phyloP scores from a whole-genome alignment of 192 early-diverging fungal genomes.

The Powellomyces hirtus region DNA sequence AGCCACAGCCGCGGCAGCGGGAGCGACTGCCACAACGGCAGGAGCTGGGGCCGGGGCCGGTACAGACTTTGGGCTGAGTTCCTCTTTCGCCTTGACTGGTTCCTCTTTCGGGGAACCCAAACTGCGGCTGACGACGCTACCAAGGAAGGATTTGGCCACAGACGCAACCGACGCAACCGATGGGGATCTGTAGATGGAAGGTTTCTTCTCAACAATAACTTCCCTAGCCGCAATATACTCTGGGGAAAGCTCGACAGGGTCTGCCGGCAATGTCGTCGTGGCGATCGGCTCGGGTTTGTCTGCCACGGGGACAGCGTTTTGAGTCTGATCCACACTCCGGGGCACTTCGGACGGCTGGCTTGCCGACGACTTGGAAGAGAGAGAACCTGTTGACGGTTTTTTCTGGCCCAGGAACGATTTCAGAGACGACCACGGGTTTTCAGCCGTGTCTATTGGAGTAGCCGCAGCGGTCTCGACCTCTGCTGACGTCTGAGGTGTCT shows the following conservation, averaged over 20 bases:
- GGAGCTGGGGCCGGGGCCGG: not conserved
- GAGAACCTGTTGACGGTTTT: not conserved
- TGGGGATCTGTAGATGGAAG: not conserved
- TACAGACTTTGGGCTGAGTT: not conserved
- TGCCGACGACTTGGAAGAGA: not conserved
- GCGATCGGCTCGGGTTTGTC: not conserved
- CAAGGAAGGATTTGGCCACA: conserved; percentile 12
- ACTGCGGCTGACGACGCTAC: not conserved
- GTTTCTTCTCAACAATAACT: not conserved
- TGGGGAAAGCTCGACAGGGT: not conserved
- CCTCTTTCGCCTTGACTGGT: not conserved
- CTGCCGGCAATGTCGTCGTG: not conserved
- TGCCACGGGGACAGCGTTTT: not conserved
- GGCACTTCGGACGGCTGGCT: not conserved
- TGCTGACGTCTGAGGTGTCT: not conserved
- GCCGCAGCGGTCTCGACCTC: not conserved
- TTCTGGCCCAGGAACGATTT: not conserved
- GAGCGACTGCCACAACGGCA: not conserved
- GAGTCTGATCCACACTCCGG: too few relatives aligned
- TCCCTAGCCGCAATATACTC: not conserved
- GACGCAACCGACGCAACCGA: conserved; percentile 1
- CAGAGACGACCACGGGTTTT: not conserved
- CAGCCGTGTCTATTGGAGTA: not conserved
- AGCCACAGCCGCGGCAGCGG: not conserved
- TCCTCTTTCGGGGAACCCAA: not conserved